Percentiles rank a stretch among this genome's conserved stretches.
Conservation (phyloP, 2,329 filamentous ascomycete species). For the Emergomyces pasteurianus region DNA sequence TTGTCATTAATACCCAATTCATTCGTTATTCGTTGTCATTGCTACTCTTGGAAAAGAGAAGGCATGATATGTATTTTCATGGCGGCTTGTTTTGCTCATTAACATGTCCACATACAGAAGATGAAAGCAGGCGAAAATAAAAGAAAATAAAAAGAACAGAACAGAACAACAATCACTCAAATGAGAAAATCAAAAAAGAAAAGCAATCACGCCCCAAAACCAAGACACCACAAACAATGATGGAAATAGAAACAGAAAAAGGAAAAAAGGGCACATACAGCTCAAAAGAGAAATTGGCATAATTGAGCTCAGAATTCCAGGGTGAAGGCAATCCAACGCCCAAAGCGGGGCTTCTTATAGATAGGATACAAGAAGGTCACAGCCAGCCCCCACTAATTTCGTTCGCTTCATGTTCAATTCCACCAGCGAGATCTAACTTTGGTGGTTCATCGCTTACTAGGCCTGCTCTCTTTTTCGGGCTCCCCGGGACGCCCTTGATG, state of each 20-base stretch:
- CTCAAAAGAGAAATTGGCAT: constrained; percentile 20
- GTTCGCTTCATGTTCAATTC: constrained; percentile 17
- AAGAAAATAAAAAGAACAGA: no score
- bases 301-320: constrained; percentile 13
- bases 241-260: constrained; percentile 15
- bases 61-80: not conserved
- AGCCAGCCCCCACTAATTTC: constrained; percentile 27
- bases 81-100: not conserved
- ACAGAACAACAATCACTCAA: no score
- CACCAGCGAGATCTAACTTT: constrained; percentile 43
- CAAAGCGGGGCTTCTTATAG: not conserved
- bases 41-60: not conserved
- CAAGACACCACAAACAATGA: not conserved
- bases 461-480: constrained; percentile 31
- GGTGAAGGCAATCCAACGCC: constrained; percentile 10
- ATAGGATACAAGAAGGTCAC: constrained; percentile 11
- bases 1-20: not conserved
- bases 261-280: no score
- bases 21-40: not conserved
- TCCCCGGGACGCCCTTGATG: constrained; percentile 29
- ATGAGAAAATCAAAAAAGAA: not conserved
- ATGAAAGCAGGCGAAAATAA: no score
- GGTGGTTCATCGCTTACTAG: constrained; percentile 41
- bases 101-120: not conserved
- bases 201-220: not conserved